These are phyloP conservation scores for Cladochytrium tenue DNA, from an alignment of 371 early-diverging fungal species.

Conservation along the genomic window DNA sequence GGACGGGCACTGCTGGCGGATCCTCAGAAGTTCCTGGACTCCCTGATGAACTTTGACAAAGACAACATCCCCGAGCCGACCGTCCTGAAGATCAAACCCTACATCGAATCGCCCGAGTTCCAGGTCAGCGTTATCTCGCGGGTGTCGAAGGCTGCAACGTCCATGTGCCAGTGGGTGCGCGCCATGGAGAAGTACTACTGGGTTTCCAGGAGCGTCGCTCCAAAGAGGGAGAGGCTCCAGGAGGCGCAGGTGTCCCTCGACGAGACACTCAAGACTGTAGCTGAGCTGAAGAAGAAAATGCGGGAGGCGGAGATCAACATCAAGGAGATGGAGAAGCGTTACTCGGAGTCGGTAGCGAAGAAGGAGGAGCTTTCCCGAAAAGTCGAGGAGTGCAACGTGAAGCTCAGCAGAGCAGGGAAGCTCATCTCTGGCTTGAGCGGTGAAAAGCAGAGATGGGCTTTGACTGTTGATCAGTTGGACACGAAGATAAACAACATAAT, in stretches of 20 bases:
- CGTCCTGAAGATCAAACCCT: conserved; percentile 58
- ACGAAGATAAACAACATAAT: conserved; percentile 51
- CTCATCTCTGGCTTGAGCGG: conserved; percentile 57
- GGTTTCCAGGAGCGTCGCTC: conserved; percentile 56
- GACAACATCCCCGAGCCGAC: conserved; percentile 55
- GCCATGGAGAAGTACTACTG: conserved; percentile 69
- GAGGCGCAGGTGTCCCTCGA: conserved; percentile 62
- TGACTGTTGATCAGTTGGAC: conserved; percentile 54
- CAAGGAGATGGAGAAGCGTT: conserved; percentile 63
- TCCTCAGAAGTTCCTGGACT: conserved; percentile 61
- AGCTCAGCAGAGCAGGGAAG: conserved; percentile 59
- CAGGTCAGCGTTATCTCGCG: conserved; percentile 56
- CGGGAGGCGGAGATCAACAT: conserved; percentile 59
- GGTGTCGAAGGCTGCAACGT: conserved; percentile 62
- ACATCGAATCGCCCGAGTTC: conserved; percentile 64
- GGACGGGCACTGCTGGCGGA: conserved; percentile 56
- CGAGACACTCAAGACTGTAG: conserved; percentile 48
- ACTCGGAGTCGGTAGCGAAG: conserved; percentile 58
- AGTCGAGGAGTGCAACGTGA: conserved; percentile 64
- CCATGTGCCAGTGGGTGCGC: conserved; percentile 65
- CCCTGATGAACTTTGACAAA: conserved; percentile 61
- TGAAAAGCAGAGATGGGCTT: conserved; percentile 59
- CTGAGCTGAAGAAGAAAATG: conserved; percentile 58
- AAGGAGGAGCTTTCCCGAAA: conserved; percentile 63
- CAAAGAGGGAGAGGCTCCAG: conserved; percentile 54